Evolutionary conservation across 164 flowering plant species (phyloP).

Genomic region (Protea cynaroides): DNA sequence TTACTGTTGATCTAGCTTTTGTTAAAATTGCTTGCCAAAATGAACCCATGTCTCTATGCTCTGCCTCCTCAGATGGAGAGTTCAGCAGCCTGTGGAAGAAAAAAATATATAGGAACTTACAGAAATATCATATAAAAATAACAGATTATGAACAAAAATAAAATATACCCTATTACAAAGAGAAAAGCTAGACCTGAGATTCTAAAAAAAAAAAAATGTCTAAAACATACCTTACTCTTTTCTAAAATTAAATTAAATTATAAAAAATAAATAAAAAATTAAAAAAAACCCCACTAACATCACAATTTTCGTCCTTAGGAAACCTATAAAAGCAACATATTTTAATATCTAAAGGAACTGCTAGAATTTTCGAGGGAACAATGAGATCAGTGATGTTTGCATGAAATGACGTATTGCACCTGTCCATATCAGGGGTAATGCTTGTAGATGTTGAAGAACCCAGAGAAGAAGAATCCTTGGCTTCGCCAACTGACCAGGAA

Average conservation of each 20-base stretch:
- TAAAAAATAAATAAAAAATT: not conserved
- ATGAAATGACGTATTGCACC: slow-evolving; percentile 31
- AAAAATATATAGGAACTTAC: not conserved
- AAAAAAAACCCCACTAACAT: not conserved
- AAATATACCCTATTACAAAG: not conserved
- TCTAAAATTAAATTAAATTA: not conserved
- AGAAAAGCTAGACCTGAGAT: not conserved
- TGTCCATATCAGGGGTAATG: slow-evolving; percentile 45
- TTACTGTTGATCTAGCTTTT: slow-evolving; percentile 35
- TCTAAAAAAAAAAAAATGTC: too few species aligned
- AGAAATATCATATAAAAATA: not conserved
- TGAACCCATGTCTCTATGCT: slow-evolving; percentile 39
- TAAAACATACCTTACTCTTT: too few species aligned
- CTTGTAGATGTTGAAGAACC: slow-evolving; percentile 36
- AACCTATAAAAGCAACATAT: not conserved
- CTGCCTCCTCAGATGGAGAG: slow-evolving; percentile 35
- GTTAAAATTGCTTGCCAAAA: slow-evolving; percentile 28
- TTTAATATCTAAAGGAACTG: not conserved
- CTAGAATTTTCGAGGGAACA: not conserved
- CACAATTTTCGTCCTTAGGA: not conserved
- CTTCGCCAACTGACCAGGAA: slow-evolving; percentile 54
- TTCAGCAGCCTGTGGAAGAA: slow-evolving; percentile 31
- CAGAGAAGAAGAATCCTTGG: slow-evolving; percentile 51
- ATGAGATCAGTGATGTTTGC: not conserved
- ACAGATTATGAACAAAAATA: not conserved